Percentiles rank a stretch among this genome's conserved stretches.
phyloP scores from a whole-genome alignment of 1,284 basidiomycete genomes.

The Prillingera fragicola region DNA sequence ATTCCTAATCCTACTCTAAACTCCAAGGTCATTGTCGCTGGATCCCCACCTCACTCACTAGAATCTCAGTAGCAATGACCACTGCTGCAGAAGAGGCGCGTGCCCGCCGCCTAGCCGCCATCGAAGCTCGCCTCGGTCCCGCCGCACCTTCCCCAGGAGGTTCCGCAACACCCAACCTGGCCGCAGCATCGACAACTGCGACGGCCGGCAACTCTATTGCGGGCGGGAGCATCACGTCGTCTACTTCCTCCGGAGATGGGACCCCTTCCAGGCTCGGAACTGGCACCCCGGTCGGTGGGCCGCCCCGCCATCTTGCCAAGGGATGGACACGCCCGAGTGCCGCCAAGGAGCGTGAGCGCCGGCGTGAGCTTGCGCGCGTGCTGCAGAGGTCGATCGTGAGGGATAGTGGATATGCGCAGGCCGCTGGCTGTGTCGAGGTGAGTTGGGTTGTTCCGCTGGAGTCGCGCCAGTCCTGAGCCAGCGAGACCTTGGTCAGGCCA shows the following conservation, averaged over 20 bases:
- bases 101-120: slow-evolving; percentile 26
- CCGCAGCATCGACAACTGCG: not conserved
- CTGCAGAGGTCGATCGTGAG: slow-evolving; percentile 40
- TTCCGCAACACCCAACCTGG: slow-evolving; percentile 1
- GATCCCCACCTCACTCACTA: not conserved
- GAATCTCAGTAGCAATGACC: not conserved
- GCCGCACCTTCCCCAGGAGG: slow-evolving; percentile 3
- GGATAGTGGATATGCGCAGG: slow-evolving; percentile 37
- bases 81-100: slow-evolving; percentile 6
- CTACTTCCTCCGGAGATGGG: not conserved
- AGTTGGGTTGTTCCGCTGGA: slow-evolving; percentile 20
- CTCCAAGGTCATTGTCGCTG: too few species aligned
- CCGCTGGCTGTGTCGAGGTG: slow-evolving; percentile 41
- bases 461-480: not conserved
- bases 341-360: slow-evolving; percentile 25
- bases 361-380: slow-evolving; percentile 28
- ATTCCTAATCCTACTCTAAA: too few species aligned
- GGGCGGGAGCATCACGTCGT: too few species aligned
- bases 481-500: not conserved
- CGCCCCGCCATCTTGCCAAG: slow-evolving; percentile 10
- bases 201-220: not conserved
- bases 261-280: not conserved
- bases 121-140: slow-evolving; percentile 30
- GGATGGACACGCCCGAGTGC: slow-evolving; percentile 11
- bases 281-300: not conserved